phyloP scores from a whole-genome alignment of 2,329 filamentous ascomycete genomes.

The Aspergillus sergii region DNA sequence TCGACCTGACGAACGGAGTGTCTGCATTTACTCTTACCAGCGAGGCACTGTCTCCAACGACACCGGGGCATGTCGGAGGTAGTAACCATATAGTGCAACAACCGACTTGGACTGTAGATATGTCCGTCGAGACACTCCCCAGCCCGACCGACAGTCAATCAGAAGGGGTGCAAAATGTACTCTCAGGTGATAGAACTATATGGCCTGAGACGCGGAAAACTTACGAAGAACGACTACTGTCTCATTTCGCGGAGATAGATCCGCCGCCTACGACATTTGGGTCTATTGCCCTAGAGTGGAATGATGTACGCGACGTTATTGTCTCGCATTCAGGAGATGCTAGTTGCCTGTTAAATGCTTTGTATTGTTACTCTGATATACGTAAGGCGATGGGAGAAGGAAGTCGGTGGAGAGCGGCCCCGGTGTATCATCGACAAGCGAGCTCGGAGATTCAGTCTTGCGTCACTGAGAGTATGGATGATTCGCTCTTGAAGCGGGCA shows the following conservation, averaged over 20 bases:
- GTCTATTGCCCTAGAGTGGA: conserved; percentile 36
- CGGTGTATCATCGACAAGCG: conserved; percentile 33
- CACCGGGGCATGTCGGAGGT: not conserved
- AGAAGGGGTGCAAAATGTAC: not conserved
- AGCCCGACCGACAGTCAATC: not conserved
- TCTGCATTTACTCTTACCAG: conserved; percentile 18
- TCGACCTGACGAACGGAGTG: conserved; percentile 30
- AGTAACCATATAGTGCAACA: not conserved
- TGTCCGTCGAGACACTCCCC: not conserved
- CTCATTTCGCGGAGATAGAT: conserved; percentile 31
- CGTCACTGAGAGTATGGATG: conserved; percentile 29
- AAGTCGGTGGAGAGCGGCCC: conserved; percentile 30
- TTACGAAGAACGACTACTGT: conserved; percentile 35
- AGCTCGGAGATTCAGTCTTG: conserved; percentile 34
- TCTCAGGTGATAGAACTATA: conserved; percentile 1
- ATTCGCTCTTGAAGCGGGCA: conserved; percentile 27
- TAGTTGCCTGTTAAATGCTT: conserved; percentile 29
- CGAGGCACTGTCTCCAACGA: conserved; percentile 11
- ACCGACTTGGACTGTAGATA: not conserved
- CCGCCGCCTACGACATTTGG: conserved; percentile 36
- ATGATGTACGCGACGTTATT: conserved; percentile 31
- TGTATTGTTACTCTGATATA: conserved; percentile 39
- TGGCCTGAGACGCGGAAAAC: conserved; percentile 24
- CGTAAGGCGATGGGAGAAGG: conserved; percentile 31
- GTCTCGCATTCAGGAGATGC: conserved; percentile 28